Evolutionary conservation across 2,329 filamentous ascomycete species (phyloP), one percentile per base, ranked within the genome.

Genomic region (Colletotrichum orbiculare): DNA sequence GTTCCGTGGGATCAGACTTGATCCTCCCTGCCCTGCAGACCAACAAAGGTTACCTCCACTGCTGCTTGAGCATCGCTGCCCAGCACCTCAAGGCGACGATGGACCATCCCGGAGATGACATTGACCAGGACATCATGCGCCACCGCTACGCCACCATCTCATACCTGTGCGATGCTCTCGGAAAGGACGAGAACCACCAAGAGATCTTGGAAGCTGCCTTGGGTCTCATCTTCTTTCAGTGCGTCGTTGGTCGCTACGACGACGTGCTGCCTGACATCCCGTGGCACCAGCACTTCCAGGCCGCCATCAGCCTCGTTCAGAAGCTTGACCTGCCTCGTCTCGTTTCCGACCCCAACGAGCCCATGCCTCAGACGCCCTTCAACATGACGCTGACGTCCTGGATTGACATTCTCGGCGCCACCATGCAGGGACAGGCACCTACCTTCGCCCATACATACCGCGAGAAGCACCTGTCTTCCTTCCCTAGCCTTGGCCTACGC

Each of bases 271-370:
- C 93, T 13, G 94, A 98, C 75, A 97, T 98, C 71, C 90, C 94
- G 25, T 99, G 96, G 96, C 92, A 95, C 81, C 92, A 97, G 76
- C 96, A 99, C 82, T 97, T 98, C 81, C 91, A 96, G 76, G 94
- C 94, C 4, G 95, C 91, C 17, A 91, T 91, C 70, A 94, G 89
- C 71, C 85, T 98, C 57, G 92, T 97, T 33, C 88, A 91, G 75
- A 94, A 93, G 79, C 89, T 98, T 39, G 89, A 94, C 64, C 87
- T 98, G 43, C 90, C 92, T 9, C 84, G 85, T 43, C 77, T 89
- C 52, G 87, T 95, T 59, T 83, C 87, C 47, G 83, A 88, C 67
- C 83, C 85, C 54, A 82, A 83, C 54, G 85, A 89, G 69, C 82
- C 83, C n/a, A 81, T 85, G 68, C 73, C 80, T 8, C 90, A 90